These are phyloP conservation scores for Pseudopediastrum boryanum DNA, from an alignment of 139 green algal species.

Conservation along the genomic window DNA sequence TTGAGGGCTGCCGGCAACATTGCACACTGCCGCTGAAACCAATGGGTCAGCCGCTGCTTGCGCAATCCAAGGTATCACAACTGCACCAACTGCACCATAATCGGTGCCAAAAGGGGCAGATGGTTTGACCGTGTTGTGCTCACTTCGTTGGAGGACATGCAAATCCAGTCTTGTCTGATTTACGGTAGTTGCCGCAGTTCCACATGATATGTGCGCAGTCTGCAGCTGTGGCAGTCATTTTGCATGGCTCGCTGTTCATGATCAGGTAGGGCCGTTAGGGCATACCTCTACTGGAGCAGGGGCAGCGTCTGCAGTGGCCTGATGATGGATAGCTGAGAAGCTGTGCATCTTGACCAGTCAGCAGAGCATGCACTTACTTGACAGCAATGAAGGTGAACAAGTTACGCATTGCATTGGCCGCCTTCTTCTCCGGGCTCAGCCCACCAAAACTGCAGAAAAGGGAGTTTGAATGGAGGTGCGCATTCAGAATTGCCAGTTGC, in stretches of 20 bases:
- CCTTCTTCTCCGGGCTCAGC: slow-evolving; percentile 70
- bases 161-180: too few relatives aligned
- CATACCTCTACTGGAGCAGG: neutral
- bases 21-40: too few relatives aligned
- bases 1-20: too few relatives aligned
- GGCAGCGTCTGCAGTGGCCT: neutral
- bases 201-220: neutral
- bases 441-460: slow-evolving; percentile 71
- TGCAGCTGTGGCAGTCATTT: neutral
- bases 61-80: too few relatives aligned
- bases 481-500: neutral
- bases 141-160: too few relatives aligned
- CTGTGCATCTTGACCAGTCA: neutral
- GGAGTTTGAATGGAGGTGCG: neutral
- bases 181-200: neutral
- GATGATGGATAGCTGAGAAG: neutral
- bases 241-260: neutral
- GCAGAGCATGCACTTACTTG: slow-evolving; percentile 58
- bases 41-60: too few relatives aligned
- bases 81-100: too few relatives aligned
- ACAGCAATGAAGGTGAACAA: slow-evolving; percentile 81
- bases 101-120: too few relatives aligned
- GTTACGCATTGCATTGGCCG: slow-evolving; percentile 57
- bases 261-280: neutral
- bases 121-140: too few relatives aligned